Evolutionary conservation across 148 eudicot genomes (phyloP).

Genomic region (Beta vulgaris): DNA sequence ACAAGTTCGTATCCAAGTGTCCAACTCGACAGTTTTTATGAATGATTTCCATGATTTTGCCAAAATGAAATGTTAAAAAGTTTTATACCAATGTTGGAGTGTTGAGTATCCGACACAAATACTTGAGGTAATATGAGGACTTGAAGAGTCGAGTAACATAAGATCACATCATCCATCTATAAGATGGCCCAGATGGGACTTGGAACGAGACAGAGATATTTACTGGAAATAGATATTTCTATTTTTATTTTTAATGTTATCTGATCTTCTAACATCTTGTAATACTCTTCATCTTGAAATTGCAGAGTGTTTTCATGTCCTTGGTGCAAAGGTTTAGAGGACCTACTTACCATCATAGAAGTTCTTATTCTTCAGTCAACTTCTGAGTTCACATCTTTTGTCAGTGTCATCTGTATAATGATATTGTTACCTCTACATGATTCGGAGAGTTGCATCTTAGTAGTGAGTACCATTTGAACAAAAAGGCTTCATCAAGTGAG

Average conservation of each 20-base stretch:
- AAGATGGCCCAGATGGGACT: no score
- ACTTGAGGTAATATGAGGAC: no score
- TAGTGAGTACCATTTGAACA: neutral
- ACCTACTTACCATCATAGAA: slow-evolving; percentile 64
- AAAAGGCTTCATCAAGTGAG: neutral
- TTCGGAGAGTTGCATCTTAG: neutral
- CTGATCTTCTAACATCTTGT: neutral
- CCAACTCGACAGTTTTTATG: no score
- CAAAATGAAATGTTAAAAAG: no score
- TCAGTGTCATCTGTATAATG: neutral
- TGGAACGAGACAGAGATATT: no score
- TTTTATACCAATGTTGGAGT: no score
- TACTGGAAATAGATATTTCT: no score
- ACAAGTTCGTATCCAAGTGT: no score
- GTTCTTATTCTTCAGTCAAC: slow-evolving; percentile 81
- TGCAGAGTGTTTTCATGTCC: slow-evolving; percentile 61
- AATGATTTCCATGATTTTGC: no score
- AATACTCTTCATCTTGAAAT: neutral
- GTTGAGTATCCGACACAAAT: no score
- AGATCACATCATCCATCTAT: no score
- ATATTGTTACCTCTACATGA: neutral
- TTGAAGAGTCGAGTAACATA: no score
- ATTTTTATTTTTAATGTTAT: neutral
- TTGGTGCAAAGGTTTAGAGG: slow-evolving; percentile 67
- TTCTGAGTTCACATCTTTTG: slow-evolving; percentile 41